Conservation (phyloP, 192 early-diverging fungal genomes). For the Pilaira anomala region DNA sequence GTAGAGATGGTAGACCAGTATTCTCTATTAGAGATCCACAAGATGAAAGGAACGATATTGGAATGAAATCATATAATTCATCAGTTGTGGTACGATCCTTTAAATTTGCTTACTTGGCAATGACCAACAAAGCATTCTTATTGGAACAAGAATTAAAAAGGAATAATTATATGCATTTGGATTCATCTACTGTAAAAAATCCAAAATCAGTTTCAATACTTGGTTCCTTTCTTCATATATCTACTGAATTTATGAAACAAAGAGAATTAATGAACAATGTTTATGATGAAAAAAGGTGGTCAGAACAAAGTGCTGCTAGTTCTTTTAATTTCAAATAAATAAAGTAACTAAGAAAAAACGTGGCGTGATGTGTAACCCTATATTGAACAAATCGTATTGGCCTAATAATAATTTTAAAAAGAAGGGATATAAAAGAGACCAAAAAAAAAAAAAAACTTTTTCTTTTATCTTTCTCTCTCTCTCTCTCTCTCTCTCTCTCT, state of each 20-base stretch:
- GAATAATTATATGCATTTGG: not conserved
- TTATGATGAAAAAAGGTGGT: slow-evolving; percentile 1
- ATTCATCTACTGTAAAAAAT: not conserved
- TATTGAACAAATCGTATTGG: too few relatives aligned
- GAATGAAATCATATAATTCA: slow-evolving; percentile 20
- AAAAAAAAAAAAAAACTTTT: too few relatives aligned
- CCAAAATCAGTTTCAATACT: not conserved
- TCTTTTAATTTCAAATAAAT: too few relatives aligned
- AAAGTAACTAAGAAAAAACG: too few relatives aligned
- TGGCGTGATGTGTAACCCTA: too few relatives aligned
- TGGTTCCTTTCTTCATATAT: not conserved
- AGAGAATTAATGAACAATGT: slow-evolving; percentile 10
- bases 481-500: too few relatives aligned
- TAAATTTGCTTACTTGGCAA: not conserved
- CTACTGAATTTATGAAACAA: not conserved
- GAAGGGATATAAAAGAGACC: too few relatives aligned
- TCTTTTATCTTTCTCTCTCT: too few relatives aligned
- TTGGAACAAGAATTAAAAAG: not conserved
- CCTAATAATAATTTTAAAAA: too few relatives aligned
- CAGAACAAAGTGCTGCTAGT: slow-evolving; percentile 3
- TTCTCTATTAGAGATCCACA: slow-evolving; percentile 55
- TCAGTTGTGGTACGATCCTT: not conserved
- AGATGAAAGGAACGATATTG: slow-evolving; percentile 54
- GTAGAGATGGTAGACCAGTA: slow-evolving; percentile 7
- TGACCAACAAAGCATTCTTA: not conserved